Base-by-base conservation (phyloP, 2,329 filamentous ascomycete genomes). In the Calonectria ilicicola region DNA sequence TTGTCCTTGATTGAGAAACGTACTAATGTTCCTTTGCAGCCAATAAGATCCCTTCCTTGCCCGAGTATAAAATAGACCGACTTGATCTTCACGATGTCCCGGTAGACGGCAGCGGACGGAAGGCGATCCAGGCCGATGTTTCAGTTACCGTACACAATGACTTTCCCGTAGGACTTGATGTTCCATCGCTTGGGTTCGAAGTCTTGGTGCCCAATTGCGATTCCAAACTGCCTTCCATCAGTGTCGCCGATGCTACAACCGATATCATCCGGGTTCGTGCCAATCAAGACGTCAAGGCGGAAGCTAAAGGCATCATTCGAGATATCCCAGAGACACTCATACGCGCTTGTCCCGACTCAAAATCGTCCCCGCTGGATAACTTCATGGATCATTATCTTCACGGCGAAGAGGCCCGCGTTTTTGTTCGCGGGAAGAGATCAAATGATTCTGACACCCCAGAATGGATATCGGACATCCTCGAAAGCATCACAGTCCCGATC, bases 171-270 rank as follows among this genome's bases (percentile, higher is more conserved):
- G 90, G 92, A 71, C 86, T 98, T 66, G 89, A 91, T 26, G 87
- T 98, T 23, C 97, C 97, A 15, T 88, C 93, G 44, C 91, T 98
- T 70, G 92, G 91, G 0, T 98, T 98, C 80, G 92, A 96, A 74
- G 91, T 98, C 35, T 87, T 98, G 58, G 92, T 98, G 7, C 93
- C 95, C 51, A 95, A 95, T 74, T 99, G 97, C 84, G 88, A 90
- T 29, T 87, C 90, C 5, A 86, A 90, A 26, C 92, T 97, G 69
- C 90, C 93, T 4, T 91, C 92, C 74, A 97, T 99, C 78, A 87
- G 91, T 75, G 89, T 98, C 68, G 96, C 95, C 3, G 91, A 94
- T 78, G 95, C 94, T 9, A 87, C 88, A 21, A 97, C 95, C 1
- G 88, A 89, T 21, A 84, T 88, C 46, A 86, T 98, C 40, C 84